phyloP scores from a whole-genome alignment of 352 stramenopile species.

The Pythium angustatum region DNA sequence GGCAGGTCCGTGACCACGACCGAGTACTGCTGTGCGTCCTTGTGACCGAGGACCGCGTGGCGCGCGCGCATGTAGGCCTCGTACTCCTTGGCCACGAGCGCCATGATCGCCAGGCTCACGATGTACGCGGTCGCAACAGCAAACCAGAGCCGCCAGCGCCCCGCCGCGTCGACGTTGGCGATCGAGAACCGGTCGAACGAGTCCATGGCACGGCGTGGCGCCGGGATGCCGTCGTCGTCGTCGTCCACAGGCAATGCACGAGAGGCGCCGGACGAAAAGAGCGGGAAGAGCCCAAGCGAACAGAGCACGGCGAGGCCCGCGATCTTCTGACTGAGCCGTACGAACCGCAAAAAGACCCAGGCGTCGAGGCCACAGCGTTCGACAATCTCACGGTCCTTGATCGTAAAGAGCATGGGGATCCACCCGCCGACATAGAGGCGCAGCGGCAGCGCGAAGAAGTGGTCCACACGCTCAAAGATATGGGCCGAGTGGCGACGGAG shows the following conservation, averaged over 20 bases:
- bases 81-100: constrained; percentile 57
- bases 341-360: constrained; percentile 77
- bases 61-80: constrained; percentile 57
- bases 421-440: constrained; percentile 33
- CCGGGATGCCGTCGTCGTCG: constrained; percentile 24
- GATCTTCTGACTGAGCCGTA: constrained; percentile 69
- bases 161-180: constrained; percentile 52
- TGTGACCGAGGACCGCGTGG: constrained; percentile 62
- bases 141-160: constrained; percentile 66
- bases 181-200: constrained; percentile 70
- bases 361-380: constrained; percentile 66
- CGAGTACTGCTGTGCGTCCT: constrained; percentile 69
- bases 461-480: constrained; percentile 54
- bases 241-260: constrained; percentile 30
- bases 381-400: constrained; percentile 60
- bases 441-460: constrained; percentile 33
- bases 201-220: constrained; percentile 39
- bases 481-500: constrained; percentile 44
- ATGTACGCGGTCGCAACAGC: constrained; percentile 53
- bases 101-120: constrained; percentile 59
- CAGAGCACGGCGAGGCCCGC: constrained; percentile 50
- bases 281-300: constrained; percentile 67
- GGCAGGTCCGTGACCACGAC: constrained; percentile 73
- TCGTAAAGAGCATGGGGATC: constrained; percentile 61
- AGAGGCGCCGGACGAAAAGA: constrained; percentile 52